Evolutionary conservation across 1,284 basidiomycete genomes (phyloP), one percentile per base, ranked within the genome.

Genomic region (Sporisorium iseilematis-ciliati): DNA sequence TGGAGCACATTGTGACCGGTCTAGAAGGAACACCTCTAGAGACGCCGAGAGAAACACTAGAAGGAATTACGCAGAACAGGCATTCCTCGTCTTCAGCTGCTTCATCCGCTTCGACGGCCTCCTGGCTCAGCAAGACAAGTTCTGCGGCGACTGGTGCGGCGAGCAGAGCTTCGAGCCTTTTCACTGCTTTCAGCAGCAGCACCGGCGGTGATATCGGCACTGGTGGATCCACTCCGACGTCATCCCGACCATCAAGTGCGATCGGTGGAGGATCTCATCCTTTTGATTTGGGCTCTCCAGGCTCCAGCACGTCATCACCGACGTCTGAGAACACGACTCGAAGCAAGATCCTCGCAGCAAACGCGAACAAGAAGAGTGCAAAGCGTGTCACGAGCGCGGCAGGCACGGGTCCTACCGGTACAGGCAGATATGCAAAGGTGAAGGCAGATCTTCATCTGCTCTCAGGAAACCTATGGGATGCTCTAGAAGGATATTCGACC

Each of bases 11-110:
- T 3, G 77, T 84, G 18, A 59, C 51, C 3, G 77, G 70, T 3
- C 65, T 84, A 4, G 78, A 84, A 25, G 82, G 81, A 5, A 73
- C 65, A 12, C 75, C 81, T 35, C 51, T 84, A 16, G 83, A 84
- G 53, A 84, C 83, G 21, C 83, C 83, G 0, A 72, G 83, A 38
- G 83, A 84, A 62, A 84, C 83, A 42, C 75, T 84, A 4, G 81
- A 80, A 20, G 75, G 74, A 12, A 57, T 65, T 42, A 58, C 59
- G 0, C 57, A 65, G 18, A 54, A 60, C 43, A 41, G 49, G n/a
- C 33, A 33, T 20, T 54, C 63, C 16, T 46, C 63, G 10, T 20
- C 68, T 0, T 31, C 62, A 14, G 18, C 67, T 3, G 18, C 56
- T 23, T 53, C 68, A 6, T 25, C 58, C 4, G 38, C 57, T 20